These are phyloP conservation scores for Botryotinia narcissicola DNA, from an alignment of 2,329 filamentous ascomycete genomes.

Conservation along the genomic window DNA sequence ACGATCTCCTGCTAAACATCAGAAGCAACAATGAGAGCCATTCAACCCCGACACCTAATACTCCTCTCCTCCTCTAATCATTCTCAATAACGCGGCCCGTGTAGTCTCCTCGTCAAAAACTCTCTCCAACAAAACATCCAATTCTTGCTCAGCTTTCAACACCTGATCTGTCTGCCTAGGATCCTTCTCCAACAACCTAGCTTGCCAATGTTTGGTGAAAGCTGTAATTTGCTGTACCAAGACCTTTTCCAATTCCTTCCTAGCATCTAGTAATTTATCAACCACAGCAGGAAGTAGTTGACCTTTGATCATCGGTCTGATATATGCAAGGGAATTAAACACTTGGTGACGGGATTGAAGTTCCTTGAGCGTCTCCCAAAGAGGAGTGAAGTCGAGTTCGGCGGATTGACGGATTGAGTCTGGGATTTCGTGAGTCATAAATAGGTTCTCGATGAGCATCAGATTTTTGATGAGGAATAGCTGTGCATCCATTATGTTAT, in stretches of 20 bases:
- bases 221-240: constrained; percentile 60
- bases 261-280: constrained; percentile 53
- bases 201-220: constrained; percentile 60
- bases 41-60: background rate
- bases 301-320: constrained; percentile 44
- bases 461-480: constrained; percentile 95
- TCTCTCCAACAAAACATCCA: constrained; percentile 54
- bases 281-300: constrained; percentile 40
- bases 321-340: constrained; percentile 49
- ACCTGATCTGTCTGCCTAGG: constrained; percentile 44
- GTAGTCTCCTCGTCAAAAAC: constrained; percentile 48
- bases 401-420: constrained; percentile 53
- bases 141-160: constrained; percentile 54
- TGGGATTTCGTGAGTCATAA: constrained; percentile 92
- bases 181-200: constrained; percentile 48
- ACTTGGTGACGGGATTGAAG: constrained; percentile 48
- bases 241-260: constrained; percentile 62
- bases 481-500: constrained; percentile 69
- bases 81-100: constrained; percentile 37
- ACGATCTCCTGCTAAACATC: background rate
- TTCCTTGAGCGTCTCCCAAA: constrained; percentile 60
- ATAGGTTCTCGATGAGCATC: constrained; percentile 90
- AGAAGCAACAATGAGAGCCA: background rate
- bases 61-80: constrained; percentile 31
- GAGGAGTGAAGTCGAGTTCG: constrained; percentile 61